These are phyloP conservation scores for Arthrobotrys sinensis DNA, from an alignment of 2,329 filamentous ascomycete genomes.

Conservation along the genomic window DNA sequence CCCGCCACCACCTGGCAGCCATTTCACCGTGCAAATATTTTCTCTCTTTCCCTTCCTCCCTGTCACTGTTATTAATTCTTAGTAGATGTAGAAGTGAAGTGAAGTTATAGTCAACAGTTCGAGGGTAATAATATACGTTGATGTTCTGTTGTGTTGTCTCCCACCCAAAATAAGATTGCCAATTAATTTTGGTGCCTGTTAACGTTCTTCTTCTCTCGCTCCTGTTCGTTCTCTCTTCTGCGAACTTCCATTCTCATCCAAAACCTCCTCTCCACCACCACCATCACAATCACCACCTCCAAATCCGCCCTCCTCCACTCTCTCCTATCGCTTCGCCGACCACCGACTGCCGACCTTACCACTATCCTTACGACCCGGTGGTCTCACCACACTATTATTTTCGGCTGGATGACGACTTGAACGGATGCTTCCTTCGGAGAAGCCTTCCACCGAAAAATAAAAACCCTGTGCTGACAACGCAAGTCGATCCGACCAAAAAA, in stretches of 20 bases:
- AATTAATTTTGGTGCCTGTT: conserved; percentile 10
- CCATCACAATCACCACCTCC: conserved; percentile 36
- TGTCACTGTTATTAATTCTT: too few species aligned
- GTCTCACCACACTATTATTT: conserved; percentile 33
- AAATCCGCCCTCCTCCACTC: conserved; percentile 19
- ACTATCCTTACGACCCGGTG: conserved; percentile 47
- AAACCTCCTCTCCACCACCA: conserved; percentile 10
- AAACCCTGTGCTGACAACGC: conserved; percentile 41
- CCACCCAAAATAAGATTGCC: conserved; percentile 24
- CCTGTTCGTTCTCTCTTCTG: conserved; percentile 6
- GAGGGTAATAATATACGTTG: too few species aligned
- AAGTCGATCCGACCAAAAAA: conserved; percentile 38
- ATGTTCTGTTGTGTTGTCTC: conserved; percentile 14
- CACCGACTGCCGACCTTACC: conserved; percentile 11
- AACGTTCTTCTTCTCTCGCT: conserved; percentile 23
- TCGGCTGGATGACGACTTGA: conserved; percentile 59
- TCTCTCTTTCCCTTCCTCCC: background rate
- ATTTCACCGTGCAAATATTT: background rate
- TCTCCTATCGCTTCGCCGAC: conserved; percentile 32
- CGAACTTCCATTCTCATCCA: conserved; percentile 39
- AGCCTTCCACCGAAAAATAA: conserved; percentile 40
- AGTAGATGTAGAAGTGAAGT: too few species aligned
- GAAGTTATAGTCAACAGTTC: too few species aligned
- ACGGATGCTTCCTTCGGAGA: conserved; percentile 58
- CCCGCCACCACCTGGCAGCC: conserved; percentile 22